These are phyloP conservation scores for Mycosphaerelloides madeirae DNA, from an alignment of 2,329 filamentous ascomycete genomes.

Conservation along the genomic window DNA sequence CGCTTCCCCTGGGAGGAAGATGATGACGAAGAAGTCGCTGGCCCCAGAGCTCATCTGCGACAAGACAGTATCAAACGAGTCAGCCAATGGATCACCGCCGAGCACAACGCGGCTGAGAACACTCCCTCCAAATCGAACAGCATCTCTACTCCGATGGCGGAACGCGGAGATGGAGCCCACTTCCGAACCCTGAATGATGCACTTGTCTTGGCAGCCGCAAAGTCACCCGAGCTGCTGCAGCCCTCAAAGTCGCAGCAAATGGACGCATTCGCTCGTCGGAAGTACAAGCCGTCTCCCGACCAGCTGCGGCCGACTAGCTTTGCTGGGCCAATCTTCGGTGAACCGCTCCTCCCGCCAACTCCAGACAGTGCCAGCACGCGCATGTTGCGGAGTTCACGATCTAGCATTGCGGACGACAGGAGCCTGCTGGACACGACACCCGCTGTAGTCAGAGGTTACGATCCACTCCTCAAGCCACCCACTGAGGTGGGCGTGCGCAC, in stretches of 20 bases:
- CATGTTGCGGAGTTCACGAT: constrained; percentile 30
- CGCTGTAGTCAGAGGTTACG: constrained; percentile 18
- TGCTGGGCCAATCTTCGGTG: constrained; percentile 23
- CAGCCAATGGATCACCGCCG: constrained; percentile 33
- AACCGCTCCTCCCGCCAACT: constrained; percentile 30
- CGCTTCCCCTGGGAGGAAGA: constrained; percentile 26
- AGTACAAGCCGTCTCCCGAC: constrained; percentile 9
- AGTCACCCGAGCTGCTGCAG: background rate
- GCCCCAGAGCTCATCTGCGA: constrained; percentile 16
- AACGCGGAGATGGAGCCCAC: constrained; percentile 10
- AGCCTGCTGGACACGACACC: constrained; percentile 23
- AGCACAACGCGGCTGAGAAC: constrained; percentile 20
- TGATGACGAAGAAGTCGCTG: constrained; percentile 13
- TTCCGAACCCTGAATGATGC: constrained; percentile 23
- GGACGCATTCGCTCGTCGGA: background rate
- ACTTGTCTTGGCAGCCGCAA: constrained; percentile 10
- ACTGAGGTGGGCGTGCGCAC: constrained; percentile 19
- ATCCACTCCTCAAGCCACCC: constrained; percentile 7
- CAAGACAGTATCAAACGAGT: constrained; percentile 35
- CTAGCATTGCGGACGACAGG: constrained; percentile 23
- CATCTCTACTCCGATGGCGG: constrained; percentile 20
- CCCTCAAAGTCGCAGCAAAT: constrained; percentile 2
- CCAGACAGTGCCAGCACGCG: constrained; percentile 32
- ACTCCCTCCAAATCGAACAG: constrained; percentile 30
- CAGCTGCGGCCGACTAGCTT: constrained; percentile 15